A percentile compares a stretch with the other conserved stretches of the same genome.
Conservation (phyloP, 2,329 filamentous ascomycete species). For the Coniochaeta pulveracea region DNA sequence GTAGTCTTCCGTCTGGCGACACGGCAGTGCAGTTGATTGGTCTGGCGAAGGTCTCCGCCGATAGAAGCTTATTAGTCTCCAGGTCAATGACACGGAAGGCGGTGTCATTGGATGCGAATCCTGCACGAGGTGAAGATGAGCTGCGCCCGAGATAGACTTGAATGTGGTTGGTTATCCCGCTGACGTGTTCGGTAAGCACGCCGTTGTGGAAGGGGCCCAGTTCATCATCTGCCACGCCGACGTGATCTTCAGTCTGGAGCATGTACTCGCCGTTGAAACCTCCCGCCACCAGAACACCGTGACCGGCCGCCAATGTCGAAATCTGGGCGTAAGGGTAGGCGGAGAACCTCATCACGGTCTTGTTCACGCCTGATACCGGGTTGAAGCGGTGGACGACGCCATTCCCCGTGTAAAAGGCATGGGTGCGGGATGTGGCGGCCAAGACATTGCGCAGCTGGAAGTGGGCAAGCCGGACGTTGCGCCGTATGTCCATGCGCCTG, state of each 20-base stretch:
- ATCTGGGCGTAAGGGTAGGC: constrained; percentile 27
- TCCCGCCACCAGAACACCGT: constrained; percentile 47
- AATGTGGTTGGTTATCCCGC: constrained; percentile 55
- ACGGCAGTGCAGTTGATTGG: constrained; percentile 64
- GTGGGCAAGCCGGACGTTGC: constrained; percentile 45
- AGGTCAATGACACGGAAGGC: constrained; percentile 49
- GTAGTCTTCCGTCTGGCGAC: constrained; percentile 59
- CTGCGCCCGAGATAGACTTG: constrained; percentile 43
- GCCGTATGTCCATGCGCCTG: constrained; percentile 41
- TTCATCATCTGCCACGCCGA: constrained; percentile 19
- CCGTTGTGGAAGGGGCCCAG: constrained; percentile 26
- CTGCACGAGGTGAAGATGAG: constrained; percentile 39
- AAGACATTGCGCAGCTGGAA: constrained; percentile 56
- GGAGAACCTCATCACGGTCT: constrained; percentile 30
- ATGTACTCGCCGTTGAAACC: constrained; percentile 46
- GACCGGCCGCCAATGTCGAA: constrained; percentile 38
- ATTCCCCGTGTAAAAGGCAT: constrained; percentile 44
- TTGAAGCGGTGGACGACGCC: constrained; percentile 41
- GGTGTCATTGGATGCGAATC: constrained; percentile 53
- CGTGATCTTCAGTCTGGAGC: constrained; percentile 32
- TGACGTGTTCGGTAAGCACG: constrained; percentile 32
- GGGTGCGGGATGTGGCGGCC: constrained; percentile 41
- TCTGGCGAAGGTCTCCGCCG: constrained; percentile 39
- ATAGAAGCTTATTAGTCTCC: constrained; percentile 44
- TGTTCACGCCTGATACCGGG: constrained; percentile 33